Percentiles rank a stretch among this genome's conserved stretches.
phyloP scores from a whole-genome alignment of 176 grass and related monocot species.

The Otatea glauca region DNA sequence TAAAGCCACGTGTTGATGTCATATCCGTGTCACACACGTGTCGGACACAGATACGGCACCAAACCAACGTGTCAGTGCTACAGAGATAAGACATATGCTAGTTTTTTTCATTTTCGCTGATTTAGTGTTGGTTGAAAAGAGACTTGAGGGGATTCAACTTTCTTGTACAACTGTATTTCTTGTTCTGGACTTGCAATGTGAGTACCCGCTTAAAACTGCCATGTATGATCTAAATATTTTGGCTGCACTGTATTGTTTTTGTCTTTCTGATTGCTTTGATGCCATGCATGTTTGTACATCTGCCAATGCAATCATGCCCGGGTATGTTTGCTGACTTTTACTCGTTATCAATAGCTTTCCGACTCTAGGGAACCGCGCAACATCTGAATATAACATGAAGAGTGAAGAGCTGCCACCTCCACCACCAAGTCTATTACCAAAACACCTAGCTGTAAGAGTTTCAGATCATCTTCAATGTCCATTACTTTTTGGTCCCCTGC shows the following conservation, averaged over 20 bases:
- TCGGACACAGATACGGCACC: too few species aligned
- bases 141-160: not conserved
- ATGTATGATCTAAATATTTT: constrained; percentile 1
- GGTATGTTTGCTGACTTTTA: not conserved
- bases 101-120: not conserved
- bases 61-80: too few species aligned
- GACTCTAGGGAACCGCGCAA: not conserved
- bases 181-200: not conserved
- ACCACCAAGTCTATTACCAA: constrained; percentile 54
- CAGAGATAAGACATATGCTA: not conserved
- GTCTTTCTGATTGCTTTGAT: not conserved
- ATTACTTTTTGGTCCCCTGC: not conserved
- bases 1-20: too few species aligned
- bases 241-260: not conserved
- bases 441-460: constrained; percentile 46
- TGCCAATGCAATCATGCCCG: not conserved
- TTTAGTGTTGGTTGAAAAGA: not conserved
- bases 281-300: not conserved
- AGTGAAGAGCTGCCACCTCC: constrained; percentile 55
- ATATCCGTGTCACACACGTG: too few species aligned
- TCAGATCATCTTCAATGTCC: not conserved
- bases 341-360: constrained; percentile 27
- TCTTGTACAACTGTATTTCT: not conserved
- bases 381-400: constrained; percentile 13
- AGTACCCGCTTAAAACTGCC: not conserved